These are phyloP conservation scores for Saccharomycopsis phalli DNA, from an alignment of 1,139 yeast species.

Conservation along the genomic window DNA sequence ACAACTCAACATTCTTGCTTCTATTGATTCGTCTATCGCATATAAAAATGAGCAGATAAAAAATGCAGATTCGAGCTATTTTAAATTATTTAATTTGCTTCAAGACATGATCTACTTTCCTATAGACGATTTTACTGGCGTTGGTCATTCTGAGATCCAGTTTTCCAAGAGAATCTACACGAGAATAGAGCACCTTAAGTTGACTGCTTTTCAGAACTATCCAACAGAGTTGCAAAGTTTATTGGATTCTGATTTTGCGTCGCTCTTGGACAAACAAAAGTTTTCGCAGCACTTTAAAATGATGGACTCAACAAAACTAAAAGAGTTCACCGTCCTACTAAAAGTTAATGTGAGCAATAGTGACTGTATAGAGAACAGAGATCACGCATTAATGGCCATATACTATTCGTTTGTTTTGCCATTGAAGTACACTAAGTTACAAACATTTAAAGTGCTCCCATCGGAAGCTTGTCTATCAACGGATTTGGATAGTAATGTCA, in stretches of 20 bases:
- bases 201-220: constrained; percentile 23
- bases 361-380: too few species aligned
- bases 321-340: neutral
- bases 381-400: too few species aligned
- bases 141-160: constrained; percentile 22
- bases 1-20: constrained; percentile 24
- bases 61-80: constrained; percentile 1
- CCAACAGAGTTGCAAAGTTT: constrained; percentile 22
- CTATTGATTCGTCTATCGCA: constrained; percentile 12
- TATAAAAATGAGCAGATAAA: constrained; percentile 4
- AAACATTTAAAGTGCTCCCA: too few species aligned
- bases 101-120: constrained; percentile 31
- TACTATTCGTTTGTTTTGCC: constrained; percentile 2
- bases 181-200: constrained; percentile 23
- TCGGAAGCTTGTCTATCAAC: too few species aligned
- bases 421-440: neutral
- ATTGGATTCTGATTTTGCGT: neutral
- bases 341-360: neutral
- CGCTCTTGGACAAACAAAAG: neutral
- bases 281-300: neutral
- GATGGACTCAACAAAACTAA: neutral
- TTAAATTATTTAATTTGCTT: constrained; percentile 22
- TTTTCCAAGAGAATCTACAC: constrained; percentile 14
- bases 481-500: too few species aligned
- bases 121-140: constrained; percentile 36